Percentiles rank a stretch among this genome's conserved stretches.
Evolutionary conservation across 1,139 yeast genomes (phyloP).

Genomic region (Candida sp.): DNA sequence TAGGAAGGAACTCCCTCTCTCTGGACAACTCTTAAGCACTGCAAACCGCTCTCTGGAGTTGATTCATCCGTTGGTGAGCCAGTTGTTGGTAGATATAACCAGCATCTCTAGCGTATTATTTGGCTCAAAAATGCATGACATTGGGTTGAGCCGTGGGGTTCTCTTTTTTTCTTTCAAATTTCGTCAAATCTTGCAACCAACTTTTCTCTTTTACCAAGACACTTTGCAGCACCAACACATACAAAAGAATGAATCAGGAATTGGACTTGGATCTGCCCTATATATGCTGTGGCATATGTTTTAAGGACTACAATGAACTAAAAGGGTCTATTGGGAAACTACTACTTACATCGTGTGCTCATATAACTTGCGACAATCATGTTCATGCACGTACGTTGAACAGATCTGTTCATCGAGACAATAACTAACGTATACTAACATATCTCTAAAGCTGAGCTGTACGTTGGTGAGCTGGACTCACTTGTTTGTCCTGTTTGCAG

Average conservation of each 20-base stretch:
- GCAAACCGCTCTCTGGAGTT: background rate
- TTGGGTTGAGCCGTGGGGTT: background rate
- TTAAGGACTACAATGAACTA: constrained; percentile 11
- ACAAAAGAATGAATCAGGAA: constrained; percentile 2
- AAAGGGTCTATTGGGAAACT: constrained; percentile 9
- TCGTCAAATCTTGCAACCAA: constrained; percentile 2
- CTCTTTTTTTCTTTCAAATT: background rate
- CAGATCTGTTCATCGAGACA: background rate
- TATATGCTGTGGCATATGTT: constrained; percentile 24
- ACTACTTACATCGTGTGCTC: constrained; percentile 29
- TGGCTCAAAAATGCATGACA: background rate
- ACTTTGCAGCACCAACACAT: background rate
- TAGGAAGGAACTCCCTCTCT: background rate
- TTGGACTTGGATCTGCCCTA: constrained; percentile 23
- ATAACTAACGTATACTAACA: background rate
- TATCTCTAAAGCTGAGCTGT: too few relatives aligned
- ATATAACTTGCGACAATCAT: constrained; percentile 24
- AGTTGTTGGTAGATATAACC: too few relatives aligned
- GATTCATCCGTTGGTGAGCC: too few relatives aligned
- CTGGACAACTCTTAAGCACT: background rate
- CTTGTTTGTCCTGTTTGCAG: constrained; percentile 19
- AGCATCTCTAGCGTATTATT: too few relatives aligned
- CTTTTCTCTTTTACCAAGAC: background rate
- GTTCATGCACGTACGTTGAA: constrained; percentile 15
- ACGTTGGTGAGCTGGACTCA: background rate